phyloP scores from a whole-genome alignment of 345 rosid genomes.

The Chamaenerion angustifolium region DNA sequence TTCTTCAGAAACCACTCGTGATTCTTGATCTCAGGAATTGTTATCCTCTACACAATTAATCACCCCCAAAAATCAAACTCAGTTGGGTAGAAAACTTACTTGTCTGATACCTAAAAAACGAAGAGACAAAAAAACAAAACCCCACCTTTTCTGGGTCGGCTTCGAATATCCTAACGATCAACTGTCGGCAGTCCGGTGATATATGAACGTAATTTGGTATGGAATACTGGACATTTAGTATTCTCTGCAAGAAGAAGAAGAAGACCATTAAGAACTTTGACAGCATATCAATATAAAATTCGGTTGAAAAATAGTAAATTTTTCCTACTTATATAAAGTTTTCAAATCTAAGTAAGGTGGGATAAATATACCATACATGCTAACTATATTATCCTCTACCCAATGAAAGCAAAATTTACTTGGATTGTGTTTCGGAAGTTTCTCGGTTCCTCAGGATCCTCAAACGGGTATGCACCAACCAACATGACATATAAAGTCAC shows the following conservation, averaged over 20 bases:
- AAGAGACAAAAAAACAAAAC: background rate
- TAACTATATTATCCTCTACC: conserved; percentile 50
- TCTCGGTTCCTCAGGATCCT: conserved; percentile 89
- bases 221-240: conserved; percentile 72
- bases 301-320: too few species aligned
- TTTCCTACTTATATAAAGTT: too few species aligned
- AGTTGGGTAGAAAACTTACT: background rate
- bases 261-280: too few species aligned
- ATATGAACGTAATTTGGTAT: conserved; percentile 62
- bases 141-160: conserved; percentile 67
- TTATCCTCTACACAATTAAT: conserved; percentile 56
- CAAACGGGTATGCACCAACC: conserved; percentile 92
- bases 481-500: conserved; percentile 90
- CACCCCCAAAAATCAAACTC: background rate
- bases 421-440: conserved; percentile 80
- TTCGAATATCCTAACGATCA: conserved; percentile 75
- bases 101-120: too few species aligned
- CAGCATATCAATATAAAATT: too few species aligned
- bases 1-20: conserved; percentile 90
- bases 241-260: conserved; percentile 34
- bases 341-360: too few species aligned
- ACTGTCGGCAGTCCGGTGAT: conserved; percentile 65
- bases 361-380: too few species aligned
- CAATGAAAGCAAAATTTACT: conserved; percentile 17
- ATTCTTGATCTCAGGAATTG: conserved; percentile 60